Evolutionary conservation across 2,329 filamentous ascomycete species (phyloP), one percentile per base, ranked within the genome.

Genomic region (Verticillium isaacii): DNA sequence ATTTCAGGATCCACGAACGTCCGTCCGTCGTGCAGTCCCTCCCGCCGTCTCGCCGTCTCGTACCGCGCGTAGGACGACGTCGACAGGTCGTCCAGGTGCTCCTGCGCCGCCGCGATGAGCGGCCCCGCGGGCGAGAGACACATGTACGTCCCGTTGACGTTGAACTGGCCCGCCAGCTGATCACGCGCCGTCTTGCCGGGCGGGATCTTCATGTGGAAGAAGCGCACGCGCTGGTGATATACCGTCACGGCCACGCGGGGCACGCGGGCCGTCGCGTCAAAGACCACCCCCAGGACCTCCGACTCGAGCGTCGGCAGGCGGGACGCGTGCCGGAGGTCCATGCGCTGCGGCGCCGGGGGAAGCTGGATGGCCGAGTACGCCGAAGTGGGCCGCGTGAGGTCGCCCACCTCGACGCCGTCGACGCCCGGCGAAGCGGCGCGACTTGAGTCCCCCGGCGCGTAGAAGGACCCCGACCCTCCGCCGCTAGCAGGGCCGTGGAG

Each of bases 251-350:
- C 64, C 7, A 65, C 63, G 5, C 58, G 37, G 34, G 37, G 45
- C 34, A 59, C 58, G 3, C 41, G 32, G 19, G 3, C n/a, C 17
- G 19, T 32, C 3, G 64, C 54, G 50, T 58, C 56, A 54, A 65
- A 65, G 5, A n/a, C 58, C 15, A 65, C 37, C 14, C 62, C 60
- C 1, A 60, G 60, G 0, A 60, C 58, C 37, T 65, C 64, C 9
- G 60, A 64, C 29, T 61, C 64, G 0, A 65, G 54, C 7, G 60
- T 58, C 60, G 63, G 62, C 23, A 62, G 17, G 4, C 63, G 15
- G 32, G 63, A 60, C 1, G 64, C 39, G 17, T 65, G 64, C 1
- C 25, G 60, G 9, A 65, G 60, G 23, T 17, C 58, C 29, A 61
- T 63, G 5, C 50, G 29, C 12, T 59, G 52, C 2, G 60, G 60